Base-by-base conservation (phyloP, 176 grass and related monocot genomes). In the Musa schizocarpa region DNA sequence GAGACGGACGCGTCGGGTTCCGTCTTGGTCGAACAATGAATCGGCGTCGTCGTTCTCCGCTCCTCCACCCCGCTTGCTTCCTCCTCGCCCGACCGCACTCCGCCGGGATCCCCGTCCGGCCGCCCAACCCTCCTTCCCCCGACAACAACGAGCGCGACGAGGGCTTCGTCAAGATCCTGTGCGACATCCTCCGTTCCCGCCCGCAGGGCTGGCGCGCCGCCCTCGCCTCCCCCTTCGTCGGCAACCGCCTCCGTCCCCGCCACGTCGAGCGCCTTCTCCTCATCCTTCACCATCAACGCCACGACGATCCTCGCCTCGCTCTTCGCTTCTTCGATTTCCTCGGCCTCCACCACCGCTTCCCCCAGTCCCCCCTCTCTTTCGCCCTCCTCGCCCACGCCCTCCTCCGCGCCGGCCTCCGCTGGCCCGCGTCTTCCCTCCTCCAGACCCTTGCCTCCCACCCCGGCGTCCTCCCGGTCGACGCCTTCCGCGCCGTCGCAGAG, bases 81-180 rank as follows among this genome's bases (percentile, higher is more conserved):
- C 49, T 76, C 73, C 61, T 86, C 86, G 4, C 26, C 67, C 69
- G 76, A 53, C 51, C 82, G 43, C 76, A 83, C 2, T 84, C 87
- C 22, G 81, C 82, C 8, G 54, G 71, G 25, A 49, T 69, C 11
- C 19, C 74, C 50, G 64, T 51, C 2, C 34, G 4, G 53, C 77
- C 55, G 0, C 65, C 73, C 65, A 70, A 10, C 64, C 74, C 16
- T 73, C 75, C 43, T 77, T 17, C 3, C 9, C 11, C 9, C 9
- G 9, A 65, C 25, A 51, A 50, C 43, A 34, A 4, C 68, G 7
- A 49, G 56, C 57, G 56, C 50, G 78, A 80, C 21, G 78, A 80
- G 34, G 78, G 78, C 48, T 80, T 80, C 58, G 78, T 80, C 14
- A 63, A 48, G 34, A 80, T 80, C 58, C 69, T 80, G 10, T 56